Percentiles rank a stretch among this genome's conserved stretches.
Evolutionary conservation across 805 yeast genomes (phyloP).

Genomic region (Candida coleopterorum): DNA sequence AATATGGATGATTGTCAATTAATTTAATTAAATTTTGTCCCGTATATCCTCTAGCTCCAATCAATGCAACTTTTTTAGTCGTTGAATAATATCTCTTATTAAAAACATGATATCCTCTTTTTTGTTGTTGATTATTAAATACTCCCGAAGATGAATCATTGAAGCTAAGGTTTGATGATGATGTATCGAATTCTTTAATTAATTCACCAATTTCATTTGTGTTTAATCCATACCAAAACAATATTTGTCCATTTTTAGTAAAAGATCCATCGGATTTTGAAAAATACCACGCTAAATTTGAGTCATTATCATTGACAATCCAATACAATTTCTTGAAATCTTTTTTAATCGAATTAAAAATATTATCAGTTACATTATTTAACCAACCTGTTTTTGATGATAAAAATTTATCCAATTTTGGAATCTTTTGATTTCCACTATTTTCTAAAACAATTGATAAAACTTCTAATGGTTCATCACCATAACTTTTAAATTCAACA

Average conservation of each 20-base stretch:
- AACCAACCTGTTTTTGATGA: slow-evolving; percentile 93
- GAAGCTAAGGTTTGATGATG: slow-evolving; percentile 29
- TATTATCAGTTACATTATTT: slow-evolving; percentile 93
- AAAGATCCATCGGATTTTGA: slow-evolving; percentile 92
- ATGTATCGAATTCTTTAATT: slow-evolving; percentile 47
- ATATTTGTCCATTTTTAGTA: slow-evolving; percentile 78
- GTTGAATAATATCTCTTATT: slow-evolving; percentile 31
- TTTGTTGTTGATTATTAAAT: slow-evolving; percentile 43
- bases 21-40: slow-evolving; percentile 89
- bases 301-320: slow-evolving; percentile 86
- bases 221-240: slow-evolving; percentile 93
- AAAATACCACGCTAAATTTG: slow-evolving; percentile 89
- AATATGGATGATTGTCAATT: slow-evolving; percentile 80
- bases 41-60: slow-evolving; percentile 98
- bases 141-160: slow-evolving; percentile 42
- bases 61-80: slow-evolving; percentile 78
- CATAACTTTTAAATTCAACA: slow-evolving; percentile 66
- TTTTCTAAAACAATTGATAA: slow-evolving; percentile 71
- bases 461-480: slow-evolving; percentile 95
- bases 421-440: slow-evolving; percentile 43
- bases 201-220: slow-evolving; percentile 58
- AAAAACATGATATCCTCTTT: slow-evolving; percentile 52
- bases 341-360: slow-evolving; percentile 74
- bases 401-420: slow-evolving; percentile 78
- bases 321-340: slow-evolving; percentile 76